Percentiles rank a stretch among this genome's conserved stretches.
These are phyloP conservation scores for Lactarius deliciosus DNA, from an alignment of 768 basidiomycete genomes.

Conservation along the genomic window DNA sequence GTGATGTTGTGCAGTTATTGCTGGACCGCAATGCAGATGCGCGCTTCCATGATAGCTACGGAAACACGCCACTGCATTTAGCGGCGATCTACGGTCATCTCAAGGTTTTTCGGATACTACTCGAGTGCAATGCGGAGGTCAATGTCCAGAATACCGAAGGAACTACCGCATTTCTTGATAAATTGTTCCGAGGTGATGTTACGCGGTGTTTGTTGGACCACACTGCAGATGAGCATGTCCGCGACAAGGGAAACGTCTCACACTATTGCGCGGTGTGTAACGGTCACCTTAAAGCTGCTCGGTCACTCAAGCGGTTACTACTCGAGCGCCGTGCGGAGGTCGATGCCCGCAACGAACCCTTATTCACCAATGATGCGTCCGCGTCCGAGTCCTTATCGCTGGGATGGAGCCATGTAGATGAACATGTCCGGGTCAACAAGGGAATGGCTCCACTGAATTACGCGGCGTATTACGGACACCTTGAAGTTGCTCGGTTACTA, in stretches of 20 bases:
- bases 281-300: too few species aligned
- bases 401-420: neutral
- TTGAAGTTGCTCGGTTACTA: neutral
- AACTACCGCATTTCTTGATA: neutral
- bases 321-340: neutral
- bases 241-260: too few species aligned
- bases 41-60: neutral
- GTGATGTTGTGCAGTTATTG: neutral
- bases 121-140: neutral
- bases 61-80: neutral
- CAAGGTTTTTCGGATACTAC: neutral
- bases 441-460: neutral
- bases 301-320: neutral
- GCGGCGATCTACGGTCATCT: neutral
- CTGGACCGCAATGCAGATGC: neutral
- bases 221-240: neutral
- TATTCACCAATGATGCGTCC: too few species aligned
- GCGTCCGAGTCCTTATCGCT: too few species aligned
- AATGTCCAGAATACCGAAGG: neutral
- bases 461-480: neutral
- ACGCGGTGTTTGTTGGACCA: neutral
- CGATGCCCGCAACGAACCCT: too few species aligned
- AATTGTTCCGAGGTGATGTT: too few species aligned
- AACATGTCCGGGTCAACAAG: neutral
- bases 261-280: too few species aligned